Percentiles rank a stretch among this genome's conserved stretches.
Evolutionary conservation across 2,329 filamentous ascomycete genomes (phyloP).

Genomic region (Didymella keratinophila): DNA sequence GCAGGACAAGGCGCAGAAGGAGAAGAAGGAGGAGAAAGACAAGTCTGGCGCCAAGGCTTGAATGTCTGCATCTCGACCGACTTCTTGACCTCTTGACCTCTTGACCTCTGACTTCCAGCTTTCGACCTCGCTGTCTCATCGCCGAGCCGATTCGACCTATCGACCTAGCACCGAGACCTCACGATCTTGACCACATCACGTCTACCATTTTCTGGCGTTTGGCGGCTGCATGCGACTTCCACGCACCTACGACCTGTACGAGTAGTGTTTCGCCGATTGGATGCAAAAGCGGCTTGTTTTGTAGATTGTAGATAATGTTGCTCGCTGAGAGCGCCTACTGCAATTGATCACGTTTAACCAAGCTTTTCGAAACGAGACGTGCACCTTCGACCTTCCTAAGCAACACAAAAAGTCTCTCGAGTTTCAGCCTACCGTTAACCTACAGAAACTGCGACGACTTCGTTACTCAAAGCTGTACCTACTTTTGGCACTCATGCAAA

Average conservation of each 20-base stretch:
- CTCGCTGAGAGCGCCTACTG: background rate
- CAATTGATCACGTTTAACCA: background rate
- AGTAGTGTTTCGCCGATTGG: constrained; percentile 18
- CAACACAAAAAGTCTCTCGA: no score
- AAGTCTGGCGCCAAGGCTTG: constrained; percentile 21
- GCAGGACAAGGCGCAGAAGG: constrained; percentile 27
- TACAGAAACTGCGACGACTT: no score
- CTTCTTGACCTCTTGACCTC: background rate
- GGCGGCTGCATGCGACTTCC: constrained; percentile 14
- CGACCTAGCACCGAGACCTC: background rate
- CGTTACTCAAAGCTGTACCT: no score
- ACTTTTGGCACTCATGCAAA: background rate
- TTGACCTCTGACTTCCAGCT: background rate
- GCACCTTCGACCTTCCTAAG: no score
- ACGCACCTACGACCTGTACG: constrained; percentile 25
- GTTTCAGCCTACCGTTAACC: no score
- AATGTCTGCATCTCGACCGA: background rate
- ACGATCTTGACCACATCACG: background rate
- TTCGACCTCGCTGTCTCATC: background rate
- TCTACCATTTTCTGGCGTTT: constrained; percentile 31
- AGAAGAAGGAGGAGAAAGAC: constrained; percentile 37
- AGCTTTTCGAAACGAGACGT: no score
- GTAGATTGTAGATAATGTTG: constrained; percentile 9
- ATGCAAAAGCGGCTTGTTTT: constrained; percentile 14
- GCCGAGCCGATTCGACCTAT: background rate